Evolutionary conservation across 148 eudicot genomes (phyloP).

Genomic region (Hydrangea macrophylla): DNA sequence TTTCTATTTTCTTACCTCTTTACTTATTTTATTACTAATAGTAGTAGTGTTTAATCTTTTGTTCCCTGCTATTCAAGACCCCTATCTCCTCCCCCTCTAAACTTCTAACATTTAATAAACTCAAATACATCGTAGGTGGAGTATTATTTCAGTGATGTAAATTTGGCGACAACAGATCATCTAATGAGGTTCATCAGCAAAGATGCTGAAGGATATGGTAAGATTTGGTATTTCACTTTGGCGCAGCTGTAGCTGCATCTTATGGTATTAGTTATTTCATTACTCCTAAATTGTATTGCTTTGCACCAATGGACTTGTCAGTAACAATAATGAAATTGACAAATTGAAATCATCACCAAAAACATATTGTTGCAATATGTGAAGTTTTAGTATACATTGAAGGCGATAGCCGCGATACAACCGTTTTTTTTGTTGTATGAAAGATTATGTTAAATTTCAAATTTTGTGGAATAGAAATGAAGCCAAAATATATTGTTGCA

Average conservation of each 20-base stretch:
- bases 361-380: not conserved
- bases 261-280: not conserved
- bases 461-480: not conserved
- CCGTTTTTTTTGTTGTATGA: not conserved
- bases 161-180: slow-evolving; percentile 96
- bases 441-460: not conserved
- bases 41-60: too few relatives aligned
- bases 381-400: not conserved
- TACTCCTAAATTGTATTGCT: not conserved
- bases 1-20: too few relatives aligned
- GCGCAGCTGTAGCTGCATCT: not conserved
- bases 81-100: not conserved
- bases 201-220: slow-evolving; percentile 95
- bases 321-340: not conserved
- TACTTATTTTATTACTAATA: too few relatives aligned
- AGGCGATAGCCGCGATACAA: not conserved
- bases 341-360: not conserved
- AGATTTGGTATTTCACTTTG: slow-evolving; percentile 17
- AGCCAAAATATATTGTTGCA: too few relatives aligned
- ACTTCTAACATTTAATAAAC: not conserved
- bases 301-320: not conserved
- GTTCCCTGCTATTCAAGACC: not conserved
- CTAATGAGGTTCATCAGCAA: slow-evolving; percentile 74
- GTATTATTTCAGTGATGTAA: slow-evolving; percentile 96
- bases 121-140: slow-evolving; percentile 62